These are phyloP conservation scores for Dichotomocladium elegans DNA, from an alignment of 371 early-diverging fungal species.

Conservation along the genomic window DNA sequence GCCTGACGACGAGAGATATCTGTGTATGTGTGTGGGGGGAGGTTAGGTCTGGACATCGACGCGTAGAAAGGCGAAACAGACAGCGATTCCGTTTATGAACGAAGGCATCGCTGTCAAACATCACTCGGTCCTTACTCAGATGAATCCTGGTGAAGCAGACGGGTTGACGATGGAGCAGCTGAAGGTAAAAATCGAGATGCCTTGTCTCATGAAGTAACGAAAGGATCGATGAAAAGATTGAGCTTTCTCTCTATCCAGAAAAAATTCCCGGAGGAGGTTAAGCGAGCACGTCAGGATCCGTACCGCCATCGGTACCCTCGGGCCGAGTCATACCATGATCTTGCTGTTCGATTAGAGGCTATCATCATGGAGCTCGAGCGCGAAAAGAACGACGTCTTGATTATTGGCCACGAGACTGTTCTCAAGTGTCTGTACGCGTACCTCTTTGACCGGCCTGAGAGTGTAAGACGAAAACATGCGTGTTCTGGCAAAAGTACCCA, in stretches of 20 bases:
- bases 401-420: slow-evolving; percentile 74
- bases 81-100: slow-evolving; percentile 60
- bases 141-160: slow-evolving; percentile 85
- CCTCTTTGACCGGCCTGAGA: slow-evolving; percentile 46
- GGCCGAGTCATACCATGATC: slow-evolving; percentile 65
- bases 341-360: slow-evolving; percentile 55
- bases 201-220: no score
- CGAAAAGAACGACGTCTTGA: slow-evolving; percentile 72
- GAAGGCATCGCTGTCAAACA: slow-evolving; percentile 45
- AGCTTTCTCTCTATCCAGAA: slow-evolving; percentile 2
- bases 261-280: slow-evolving; percentile 77
- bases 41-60: slow-evolving; percentile 75
- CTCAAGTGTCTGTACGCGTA: slow-evolving; percentile 71
- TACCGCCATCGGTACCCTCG: slow-evolving; percentile 74
- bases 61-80: slow-evolving; percentile 64
- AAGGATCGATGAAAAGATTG: no score
- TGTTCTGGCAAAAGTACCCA: no score
- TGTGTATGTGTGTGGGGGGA: background rate
- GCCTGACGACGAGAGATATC: no score
- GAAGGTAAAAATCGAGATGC: no score
- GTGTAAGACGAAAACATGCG: slow-evolving; percentile 16
- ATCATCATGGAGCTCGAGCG: slow-evolving; percentile 73
- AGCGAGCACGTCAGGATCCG: slow-evolving; percentile 52
- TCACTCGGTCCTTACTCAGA: slow-evolving; percentile 71
- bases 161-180: slow-evolving; percentile 82